Evolutionary conservation across 2,329 filamentous ascomycete genomes (phyloP).

Genomic region (Lecanicillium sp.): DNA sequence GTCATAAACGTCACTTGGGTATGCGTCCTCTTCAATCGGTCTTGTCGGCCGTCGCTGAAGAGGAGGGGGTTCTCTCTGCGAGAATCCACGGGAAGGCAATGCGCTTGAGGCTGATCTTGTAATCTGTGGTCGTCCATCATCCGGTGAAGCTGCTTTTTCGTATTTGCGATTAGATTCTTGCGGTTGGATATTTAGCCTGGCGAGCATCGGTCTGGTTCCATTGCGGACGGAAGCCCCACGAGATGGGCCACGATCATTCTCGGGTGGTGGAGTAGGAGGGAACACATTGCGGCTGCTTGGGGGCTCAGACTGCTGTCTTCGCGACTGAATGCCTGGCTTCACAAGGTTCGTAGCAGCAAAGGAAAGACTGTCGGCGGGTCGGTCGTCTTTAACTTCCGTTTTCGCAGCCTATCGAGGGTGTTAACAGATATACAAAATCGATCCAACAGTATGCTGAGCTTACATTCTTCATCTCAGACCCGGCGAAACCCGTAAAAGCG

Average conservation of each 20-base stretch:
- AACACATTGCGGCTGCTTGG: slow-evolving; percentile 75
- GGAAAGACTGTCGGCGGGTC: slow-evolving; percentile 76
- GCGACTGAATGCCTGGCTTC: slow-evolving; percentile 72
- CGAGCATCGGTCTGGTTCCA: slow-evolving; percentile 52
- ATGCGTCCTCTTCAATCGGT: slow-evolving; percentile 49
- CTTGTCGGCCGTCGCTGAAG: slow-evolving; percentile 20
- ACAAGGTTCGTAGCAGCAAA: slow-evolving; percentile 91
- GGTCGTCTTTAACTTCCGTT: slow-evolving; percentile 61
- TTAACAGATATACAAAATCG: neutral
- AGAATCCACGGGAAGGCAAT: slow-evolving; percentile 33
- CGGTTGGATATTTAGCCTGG: slow-evolving; percentile 55
- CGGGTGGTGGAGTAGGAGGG: slow-evolving; percentile 96
- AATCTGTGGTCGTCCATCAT: slow-evolving; percentile 26
- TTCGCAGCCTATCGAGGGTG: slow-evolving; percentile 35
- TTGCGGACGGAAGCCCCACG: slow-evolving; percentile 55
- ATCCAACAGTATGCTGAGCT: slow-evolving; percentile 16
- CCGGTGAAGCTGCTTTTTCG: slow-evolving; percentile 45
- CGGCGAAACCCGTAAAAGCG: slow-evolving; percentile 75
- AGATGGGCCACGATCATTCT: slow-evolving; percentile 61
- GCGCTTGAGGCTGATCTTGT: slow-evolving; percentile 38
- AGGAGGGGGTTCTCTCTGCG: slow-evolving; percentile 28
- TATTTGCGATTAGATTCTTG: slow-evolving; percentile 45
- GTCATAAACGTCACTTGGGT: slow-evolving; percentile 64
- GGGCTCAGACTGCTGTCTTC: slow-evolving; percentile 79
- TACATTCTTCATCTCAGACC: slow-evolving; percentile 70